Evolutionary conservation across 139 green algal species (phyloP).

Genomic region (Microglena sp.): DNA sequence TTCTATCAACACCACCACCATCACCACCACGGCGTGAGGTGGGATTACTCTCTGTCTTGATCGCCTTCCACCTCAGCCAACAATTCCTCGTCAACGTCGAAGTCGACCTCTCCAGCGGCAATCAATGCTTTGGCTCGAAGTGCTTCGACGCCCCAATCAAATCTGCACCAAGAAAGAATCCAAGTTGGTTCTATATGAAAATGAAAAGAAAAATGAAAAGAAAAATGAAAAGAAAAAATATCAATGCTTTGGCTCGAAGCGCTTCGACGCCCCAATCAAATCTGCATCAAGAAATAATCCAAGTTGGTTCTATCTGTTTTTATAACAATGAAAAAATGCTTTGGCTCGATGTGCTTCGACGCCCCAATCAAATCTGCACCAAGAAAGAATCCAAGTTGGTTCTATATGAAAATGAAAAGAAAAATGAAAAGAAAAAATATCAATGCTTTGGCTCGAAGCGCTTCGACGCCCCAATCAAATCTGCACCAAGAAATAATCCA

Average conservation of each 20-base stretch:
- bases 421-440: background rate
- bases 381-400: background rate
- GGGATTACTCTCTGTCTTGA: too few relatives aligned
- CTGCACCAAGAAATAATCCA: too few relatives aligned
- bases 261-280: slow-evolving; percentile 3
- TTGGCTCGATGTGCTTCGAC: background rate
- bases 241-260: background rate
- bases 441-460: background rate
- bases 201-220: background rate
- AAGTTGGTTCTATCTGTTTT: background rate
- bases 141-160: slow-evolving; percentile 39
- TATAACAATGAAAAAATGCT: too few relatives aligned
- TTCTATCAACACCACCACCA: too few relatives aligned
- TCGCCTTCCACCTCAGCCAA: too few relatives aligned
- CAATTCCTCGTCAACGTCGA: slow-evolving; percentile 37
- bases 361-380: background rate
- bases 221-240: background rate
- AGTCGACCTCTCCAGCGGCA: slow-evolving; percentile 33
- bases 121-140: slow-evolving; percentile 36
- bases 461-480: background rate
- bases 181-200: background rate
- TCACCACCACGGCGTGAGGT: too few relatives aligned
- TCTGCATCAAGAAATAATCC: slow-evolving; percentile 12
- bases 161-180: slow-evolving; percentile 14
- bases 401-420: background rate